Conservation (phyloP, 306 rosid genomes). For the Malus sieversii region DNA sequence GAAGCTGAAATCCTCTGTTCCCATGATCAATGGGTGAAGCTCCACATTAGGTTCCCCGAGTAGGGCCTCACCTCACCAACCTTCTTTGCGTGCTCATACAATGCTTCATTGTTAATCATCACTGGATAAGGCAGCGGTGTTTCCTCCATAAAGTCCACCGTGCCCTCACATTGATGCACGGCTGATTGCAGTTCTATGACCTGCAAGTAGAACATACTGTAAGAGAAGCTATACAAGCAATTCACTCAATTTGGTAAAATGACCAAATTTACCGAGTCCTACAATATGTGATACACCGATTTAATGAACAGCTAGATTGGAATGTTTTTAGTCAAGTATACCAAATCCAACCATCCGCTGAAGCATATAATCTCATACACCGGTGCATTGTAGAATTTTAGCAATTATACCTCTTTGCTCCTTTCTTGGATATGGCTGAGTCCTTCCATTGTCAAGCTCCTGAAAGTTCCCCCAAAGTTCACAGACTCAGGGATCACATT, state of each 20-base stretch:
- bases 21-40: conserved; percentile 24
- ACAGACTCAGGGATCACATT: conserved; percentile 27
- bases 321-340: too few relatives aligned
- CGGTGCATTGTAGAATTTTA: too few relatives aligned
- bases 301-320: too few relatives aligned
- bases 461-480: conserved; percentile 31
- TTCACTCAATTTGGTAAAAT: too few relatives aligned
- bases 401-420: conserved; percentile 28
- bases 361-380: too few relatives aligned
- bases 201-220: conserved; percentile 2
- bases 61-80: conserved; percentile 40
- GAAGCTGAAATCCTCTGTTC: conserved; percentile 50
- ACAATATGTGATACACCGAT: too few relatives aligned
- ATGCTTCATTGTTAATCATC: conserved; percentile 27
- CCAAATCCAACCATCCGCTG: too few relatives aligned
- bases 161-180: conserved; percentile 31
- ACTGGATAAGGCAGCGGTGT: conserved; percentile 27
- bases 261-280: too few relatives aligned
- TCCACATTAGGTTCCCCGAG: conserved; percentile 35
- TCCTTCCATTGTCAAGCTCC: conserved; percentile 29
- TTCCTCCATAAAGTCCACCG: conserved; percentile 42
- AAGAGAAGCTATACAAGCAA: too few relatives aligned
- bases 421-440: conserved; percentile 23
- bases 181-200: conserved; percentile 34
- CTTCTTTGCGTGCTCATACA: conserved; percentile 34